phyloP scores from a whole-genome alignment of 2,329 filamentous ascomycete species.

The Fusarium papillatum region DNA sequence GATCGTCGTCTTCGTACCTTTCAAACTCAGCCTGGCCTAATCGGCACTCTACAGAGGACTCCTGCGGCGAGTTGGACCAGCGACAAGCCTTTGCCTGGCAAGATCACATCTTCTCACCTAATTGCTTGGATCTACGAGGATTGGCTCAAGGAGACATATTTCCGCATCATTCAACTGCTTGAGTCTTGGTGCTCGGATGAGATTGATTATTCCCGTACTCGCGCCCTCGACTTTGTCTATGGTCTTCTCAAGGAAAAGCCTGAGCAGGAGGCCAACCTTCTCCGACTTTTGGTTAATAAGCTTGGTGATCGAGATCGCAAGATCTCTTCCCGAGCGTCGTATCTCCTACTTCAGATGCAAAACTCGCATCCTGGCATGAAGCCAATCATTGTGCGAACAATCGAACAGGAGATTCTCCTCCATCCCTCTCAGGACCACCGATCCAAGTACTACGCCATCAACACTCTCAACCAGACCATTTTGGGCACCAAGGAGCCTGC shows the following conservation, averaged over 20 bases:
- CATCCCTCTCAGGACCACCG: slow-evolving; percentile 88
- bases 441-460: slow-evolving; percentile 95
- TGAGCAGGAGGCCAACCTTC: slow-evolving; percentile 94
- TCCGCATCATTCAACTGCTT: slow-evolving; percentile 91
- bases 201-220: slow-evolving; percentile 91
- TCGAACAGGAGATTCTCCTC: slow-evolving; percentile 91
- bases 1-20: slow-evolving; percentile 88
- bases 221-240: slow-evolving; percentile 91
- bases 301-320: slow-evolving; percentile 96
- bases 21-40: slow-evolving; percentile 81
- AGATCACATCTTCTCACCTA: slow-evolving; percentile 81
- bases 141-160: slow-evolving; percentile 95
- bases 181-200: slow-evolving; percentile 96
- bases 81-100: slow-evolving; percentile 79
- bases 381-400: slow-evolving; percentile 82
- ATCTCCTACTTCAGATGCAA: slow-evolving; percentile 92
- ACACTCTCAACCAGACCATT: slow-evolving; percentile 97
- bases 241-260: slow-evolving; percentile 95
- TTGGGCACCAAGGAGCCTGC: slow-evolving; percentile 86
- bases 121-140: slow-evolving; percentile 94
- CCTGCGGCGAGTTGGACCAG: slow-evolving; percentile 72
- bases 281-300: slow-evolving; percentile 95
- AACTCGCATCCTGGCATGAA: slow-evolving; percentile 96
- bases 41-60: slow-evolving; percentile 77
- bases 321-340: slow-evolving; percentile 93